phyloP scores from a whole-genome alignment of 306 rosid genomes.

The Prunus kanzakura region DNA sequence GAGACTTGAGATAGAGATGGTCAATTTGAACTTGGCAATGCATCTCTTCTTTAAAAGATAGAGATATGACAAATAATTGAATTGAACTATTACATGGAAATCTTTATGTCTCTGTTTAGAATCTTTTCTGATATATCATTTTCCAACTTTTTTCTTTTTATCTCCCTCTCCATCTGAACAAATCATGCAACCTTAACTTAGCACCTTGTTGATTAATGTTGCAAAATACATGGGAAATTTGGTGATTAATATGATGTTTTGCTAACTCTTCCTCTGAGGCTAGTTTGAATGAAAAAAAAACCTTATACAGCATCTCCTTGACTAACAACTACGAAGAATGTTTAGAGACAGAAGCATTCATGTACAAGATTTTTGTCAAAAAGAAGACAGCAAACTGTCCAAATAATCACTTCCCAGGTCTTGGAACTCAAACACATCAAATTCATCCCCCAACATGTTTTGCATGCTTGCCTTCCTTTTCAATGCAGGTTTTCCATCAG shows the following conservation, averaged over 20 bases:
- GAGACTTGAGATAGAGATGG: background rate
- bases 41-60: too few species aligned
- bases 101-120: background rate
- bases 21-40: background rate
- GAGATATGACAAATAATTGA: too few species aligned
- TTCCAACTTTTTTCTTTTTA: background rate
- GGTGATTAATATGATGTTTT: background rate
- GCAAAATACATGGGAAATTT: background rate
- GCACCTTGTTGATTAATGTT: background rate
- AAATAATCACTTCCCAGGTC: constrained; percentile 81
- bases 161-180: too few species aligned
- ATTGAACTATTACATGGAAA: background rate
- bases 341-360: background rate
- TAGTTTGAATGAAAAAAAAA: background rate
- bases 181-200: background rate
- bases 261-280: background rate
- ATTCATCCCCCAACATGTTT: constrained; percentile 32
- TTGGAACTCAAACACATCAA: constrained; percentile 64
- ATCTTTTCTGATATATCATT: background rate
- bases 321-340: background rate
- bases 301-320: background rate
- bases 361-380: constrained; percentile 30
- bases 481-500: constrained; percentile 31
- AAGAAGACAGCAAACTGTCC: constrained; percentile 70
- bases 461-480: constrained; percentile 42